These are phyloP conservation scores for Lactifluus volemus DNA, from an alignment of 768 basidiomycete species.

Conservation along the genomic window DNA sequence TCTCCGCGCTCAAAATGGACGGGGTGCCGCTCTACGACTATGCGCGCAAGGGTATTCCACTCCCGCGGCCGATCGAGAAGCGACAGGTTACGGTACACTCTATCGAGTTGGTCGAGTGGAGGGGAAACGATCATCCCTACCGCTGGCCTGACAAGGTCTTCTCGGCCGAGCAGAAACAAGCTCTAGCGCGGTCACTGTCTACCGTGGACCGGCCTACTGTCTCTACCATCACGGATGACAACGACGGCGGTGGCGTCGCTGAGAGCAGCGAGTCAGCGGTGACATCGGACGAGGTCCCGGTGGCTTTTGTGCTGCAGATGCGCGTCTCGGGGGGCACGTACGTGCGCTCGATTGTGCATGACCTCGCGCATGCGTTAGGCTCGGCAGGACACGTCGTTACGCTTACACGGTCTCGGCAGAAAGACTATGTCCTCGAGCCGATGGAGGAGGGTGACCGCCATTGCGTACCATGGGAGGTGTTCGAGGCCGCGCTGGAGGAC, in stretches of 20 bases:
- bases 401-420: conserved; percentile 83
- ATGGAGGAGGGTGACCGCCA: conserved; percentile 43
- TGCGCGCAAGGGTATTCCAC: conserved; percentile 80
- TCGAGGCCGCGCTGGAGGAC: conserved; percentile 49
- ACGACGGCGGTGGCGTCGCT: conserved; percentile 22
- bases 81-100: conserved; percentile 77
- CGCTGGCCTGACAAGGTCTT: conserved; percentile 68
- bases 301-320: conserved; percentile 85
- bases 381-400: conserved; percentile 93
- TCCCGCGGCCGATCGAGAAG: conserved; percentile 90
- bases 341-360: conserved; percentile 92
- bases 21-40: conserved; percentile 94
- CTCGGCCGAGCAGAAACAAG: conserved; percentile 55
- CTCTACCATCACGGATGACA: conserved; percentile 22
- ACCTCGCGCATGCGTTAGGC: conserved; percentile 74
- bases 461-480: conserved; percentile 70
- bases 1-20: conserved; percentile 98
- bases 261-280: conserved; percentile 20
- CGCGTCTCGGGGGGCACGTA: conserved; percentile 95
- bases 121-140: conserved; percentile 65
- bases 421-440: conserved; percentile 55
- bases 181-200: conserved; percentile 57
- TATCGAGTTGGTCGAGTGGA: conserved; percentile 73
- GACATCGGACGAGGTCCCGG: conserved; percentile 36
- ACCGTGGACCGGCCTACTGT: conserved; percentile 33